These are phyloP conservation scores for Fusarium sp. DNA, from an alignment of 2,329 filamentous ascomycete genomes.

Conservation along the genomic window DNA sequence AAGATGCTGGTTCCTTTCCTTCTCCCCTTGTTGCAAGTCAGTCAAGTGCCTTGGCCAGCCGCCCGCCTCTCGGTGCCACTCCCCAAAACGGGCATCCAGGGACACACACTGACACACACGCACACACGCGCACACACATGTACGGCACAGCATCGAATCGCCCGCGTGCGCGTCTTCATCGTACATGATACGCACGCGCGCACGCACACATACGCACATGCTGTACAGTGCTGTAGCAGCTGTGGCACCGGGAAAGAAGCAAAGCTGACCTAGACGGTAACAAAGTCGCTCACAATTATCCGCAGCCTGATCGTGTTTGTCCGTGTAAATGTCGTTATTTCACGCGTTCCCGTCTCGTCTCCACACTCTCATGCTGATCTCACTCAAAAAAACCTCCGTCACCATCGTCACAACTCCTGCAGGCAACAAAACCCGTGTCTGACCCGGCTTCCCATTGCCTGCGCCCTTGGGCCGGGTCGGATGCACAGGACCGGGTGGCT, in stretches of 20 bases:
- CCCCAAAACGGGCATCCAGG: constrained; percentile 2
- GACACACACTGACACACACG: not conserved
- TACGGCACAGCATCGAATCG: constrained; percentile 4
- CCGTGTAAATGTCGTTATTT: not conserved
- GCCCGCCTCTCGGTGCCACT: constrained; percentile 1
- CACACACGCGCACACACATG: not conserved
- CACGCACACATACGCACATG: not conserved
- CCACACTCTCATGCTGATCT: not conserved
- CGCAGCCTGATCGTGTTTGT: not conserved
- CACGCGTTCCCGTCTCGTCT: not conserved
- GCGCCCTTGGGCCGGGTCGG: constrained; percentile 18
- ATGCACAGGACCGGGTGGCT: constrained; percentile 15
- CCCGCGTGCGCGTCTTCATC: constrained; percentile 1
- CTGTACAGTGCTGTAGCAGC: not conserved
- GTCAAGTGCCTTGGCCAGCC: not conserved
- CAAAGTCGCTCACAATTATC: not conserved
- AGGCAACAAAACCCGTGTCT: not conserved
- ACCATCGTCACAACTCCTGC: not conserved
- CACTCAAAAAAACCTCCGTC: not conserved
- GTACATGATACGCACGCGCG: not conserved
- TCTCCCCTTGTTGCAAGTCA: not conserved
- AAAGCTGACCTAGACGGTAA: not conserved
- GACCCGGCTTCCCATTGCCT: constrained; percentile 8
- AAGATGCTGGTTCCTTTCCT: not conserved
- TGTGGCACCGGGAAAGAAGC: not conserved